These are phyloP conservation scores for Amanita subjunquillea DNA, from an alignment of 768 basidiomycete genomes.

Conservation along the genomic window DNA sequence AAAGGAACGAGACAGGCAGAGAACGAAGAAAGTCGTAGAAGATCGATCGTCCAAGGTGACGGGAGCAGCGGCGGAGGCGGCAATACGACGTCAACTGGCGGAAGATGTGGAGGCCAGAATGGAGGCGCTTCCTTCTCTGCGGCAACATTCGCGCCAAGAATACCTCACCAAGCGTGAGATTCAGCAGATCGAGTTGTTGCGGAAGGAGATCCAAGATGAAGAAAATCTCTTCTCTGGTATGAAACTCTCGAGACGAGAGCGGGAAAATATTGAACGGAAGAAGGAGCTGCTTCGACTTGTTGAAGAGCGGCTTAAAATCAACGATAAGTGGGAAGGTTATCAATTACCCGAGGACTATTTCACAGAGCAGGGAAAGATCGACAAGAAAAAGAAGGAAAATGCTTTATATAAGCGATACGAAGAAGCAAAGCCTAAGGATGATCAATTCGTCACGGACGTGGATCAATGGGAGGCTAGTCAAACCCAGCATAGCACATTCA, in stretches of 20 bases:
- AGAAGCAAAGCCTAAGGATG: slow-evolving; percentile 84
- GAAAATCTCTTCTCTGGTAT: slow-evolving; percentile 85
- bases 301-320: slow-evolving; percentile 88
- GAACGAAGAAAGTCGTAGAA: slow-evolving; percentile 84
- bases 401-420: slow-evolving; percentile 92
- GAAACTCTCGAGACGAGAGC: slow-evolving; percentile 80
- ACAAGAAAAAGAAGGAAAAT: slow-evolving; percentile 91
- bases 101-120: slow-evolving; percentile 59
- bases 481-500: slow-evolving; percentile 81
- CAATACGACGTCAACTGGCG: slow-evolving; percentile 68
- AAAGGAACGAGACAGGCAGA: slow-evolving; percentile 70
- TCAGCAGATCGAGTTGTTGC: slow-evolving; percentile 89
- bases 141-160: slow-evolving; percentile 86
- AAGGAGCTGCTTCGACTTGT: slow-evolving; percentile 87
- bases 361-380: slow-evolving; percentile 97
- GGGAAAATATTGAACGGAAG: slow-evolving; percentile 75
- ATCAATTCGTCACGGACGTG: slow-evolving; percentile 92
- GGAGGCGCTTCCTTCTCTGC: slow-evolving; percentile 55
- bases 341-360: slow-evolving; percentile 96
- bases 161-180: slow-evolving; percentile 95
- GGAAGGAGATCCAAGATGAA: slow-evolving; percentile 91
- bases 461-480: slow-evolving; percentile 97
- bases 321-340: slow-evolving; percentile 95
- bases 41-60: slow-evolving; percentile 76
- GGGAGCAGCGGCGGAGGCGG: slow-evolving; percentile 75